Percentiles rank a stretch among this genome's conserved stretches.
Conservation (phyloP, 345 rosid species). For the Eutrema yunnanense region DNA sequence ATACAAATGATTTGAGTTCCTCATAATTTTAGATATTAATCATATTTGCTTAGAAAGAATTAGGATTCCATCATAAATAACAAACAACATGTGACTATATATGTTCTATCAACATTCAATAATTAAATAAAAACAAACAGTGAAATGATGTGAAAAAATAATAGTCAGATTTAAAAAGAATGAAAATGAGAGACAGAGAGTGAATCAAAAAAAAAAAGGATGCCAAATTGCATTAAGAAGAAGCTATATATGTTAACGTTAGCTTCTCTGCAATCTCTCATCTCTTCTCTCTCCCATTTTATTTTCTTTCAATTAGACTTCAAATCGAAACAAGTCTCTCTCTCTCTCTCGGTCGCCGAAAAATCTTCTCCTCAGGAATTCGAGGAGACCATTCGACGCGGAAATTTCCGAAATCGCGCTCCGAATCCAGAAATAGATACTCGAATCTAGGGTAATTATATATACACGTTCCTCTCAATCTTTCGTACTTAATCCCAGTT, state of each 20-base stretch:
- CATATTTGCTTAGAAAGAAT: background rate
- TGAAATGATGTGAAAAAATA: conserved; percentile 5
- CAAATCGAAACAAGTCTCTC: conserved; percentile 5
- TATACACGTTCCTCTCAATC: background rate
- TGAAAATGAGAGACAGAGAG: conserved; percentile 13
- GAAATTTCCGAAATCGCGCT: background rate
- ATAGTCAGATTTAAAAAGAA: background rate
- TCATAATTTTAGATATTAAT: background rate
- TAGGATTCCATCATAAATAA: background rate
- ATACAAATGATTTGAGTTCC: background rate
- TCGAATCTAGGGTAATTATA: conserved; percentile 1
- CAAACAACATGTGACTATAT: background rate
- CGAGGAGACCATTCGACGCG: conserved; percentile 4
- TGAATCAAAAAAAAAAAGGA: background rate
- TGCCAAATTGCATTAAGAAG: background rate
- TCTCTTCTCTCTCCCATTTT: conserved; percentile 4
- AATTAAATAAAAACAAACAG: background rate
- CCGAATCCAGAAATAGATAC: background rate
- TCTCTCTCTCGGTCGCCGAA: conserved; percentile 22
- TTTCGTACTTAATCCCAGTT: background rate
- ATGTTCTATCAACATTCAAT: background rate
- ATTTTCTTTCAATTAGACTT: background rate
- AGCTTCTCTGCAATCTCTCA: conserved; percentile 26
- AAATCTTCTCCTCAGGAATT: background rate
- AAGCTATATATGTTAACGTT: conserved; percentile 27